Base-by-base conservation (phyloP, 306 rosid genomes). In the Prunus armeniaca region DNA sequence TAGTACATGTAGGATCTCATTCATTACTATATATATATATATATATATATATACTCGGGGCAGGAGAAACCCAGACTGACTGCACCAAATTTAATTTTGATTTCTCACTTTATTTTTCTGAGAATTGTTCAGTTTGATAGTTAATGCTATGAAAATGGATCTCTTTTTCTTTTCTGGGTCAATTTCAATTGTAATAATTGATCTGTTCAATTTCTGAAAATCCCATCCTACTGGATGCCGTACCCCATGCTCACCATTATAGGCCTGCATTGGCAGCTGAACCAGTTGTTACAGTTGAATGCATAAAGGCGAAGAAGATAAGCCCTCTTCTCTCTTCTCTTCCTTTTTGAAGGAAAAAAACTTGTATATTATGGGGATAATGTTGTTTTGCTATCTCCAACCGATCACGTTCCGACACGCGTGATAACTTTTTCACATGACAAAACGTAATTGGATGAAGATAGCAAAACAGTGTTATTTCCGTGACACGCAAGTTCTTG, bases 231-330 rank as follows among this genome's bases (percentile, higher is more conserved):
- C 24, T 13, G 51, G 49, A 9, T 71, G 64, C 46, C 20, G 30
- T 71, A 52, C 75, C 47, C 46, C 75, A 54, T 38, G 20, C 50
- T 55, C 54, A 58, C 66, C 67, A 58, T 72, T 46, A 73, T 73
- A 73, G 20, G 7, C 58, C 77, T 27, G 69, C 77, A 46, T 61
- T 73, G 69, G 47, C 69, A 73, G 62, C 60, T 46, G 77, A 73
- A 61, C 47, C 30, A 46, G 77, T 46, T 60, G 69, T 45, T 57
- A 12, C 25, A 25, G 58, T 13, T 34, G 25, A 58, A 27, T 27
- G 57, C 68, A 45, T 60, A 45, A 45, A 46, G 69, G 19, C 25
- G 46, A 49, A 43, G 60, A 45, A 1, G 19, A 5, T 27, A n/a
- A 45, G 10, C 47, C 30, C 13, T 27, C 24, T 73, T 11, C 2